Evolutionary conservation across 2,329 filamentous ascomycete species (phyloP).

Genomic region (Penicillium sp.): DNA sequence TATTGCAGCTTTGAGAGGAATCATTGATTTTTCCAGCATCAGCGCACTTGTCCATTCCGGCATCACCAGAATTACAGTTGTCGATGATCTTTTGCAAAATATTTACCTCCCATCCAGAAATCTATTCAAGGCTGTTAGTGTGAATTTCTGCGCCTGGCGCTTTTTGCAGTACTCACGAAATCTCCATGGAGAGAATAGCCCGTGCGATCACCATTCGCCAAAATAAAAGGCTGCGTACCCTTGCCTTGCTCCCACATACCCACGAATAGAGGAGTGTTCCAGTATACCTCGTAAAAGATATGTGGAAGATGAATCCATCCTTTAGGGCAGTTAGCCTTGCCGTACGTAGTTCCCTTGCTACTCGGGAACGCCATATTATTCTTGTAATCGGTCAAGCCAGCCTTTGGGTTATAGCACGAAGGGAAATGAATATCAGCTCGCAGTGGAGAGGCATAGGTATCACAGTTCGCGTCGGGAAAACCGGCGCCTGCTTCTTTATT

Average conservation of each 20-base stretch:
- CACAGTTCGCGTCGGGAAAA: conserved; percentile 25
- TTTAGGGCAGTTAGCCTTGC: conserved; percentile 16
- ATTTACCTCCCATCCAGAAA: conserved; percentile 17
- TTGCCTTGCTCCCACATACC: conserved; percentile 15
- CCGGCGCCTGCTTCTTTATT: conserved; percentile 17
- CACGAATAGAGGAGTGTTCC: conserved; percentile 17
- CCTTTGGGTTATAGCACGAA: conserved; percentile 19
- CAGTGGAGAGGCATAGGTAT: conserved; percentile 16
- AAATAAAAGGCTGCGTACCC: conserved; percentile 15
- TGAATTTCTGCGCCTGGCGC: no score
- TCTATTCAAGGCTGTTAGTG: conserved; percentile 7
- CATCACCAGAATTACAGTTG: conserved; percentile 18
- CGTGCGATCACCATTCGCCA: conserved; percentile 19
- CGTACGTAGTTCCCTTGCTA: conserved; percentile 13
- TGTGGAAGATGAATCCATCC: conserved; percentile 19
- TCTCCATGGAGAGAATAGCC: conserved; percentile 21
- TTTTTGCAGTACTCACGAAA: conserved; percentile 9
- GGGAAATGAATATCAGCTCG: conserved; percentile 22
- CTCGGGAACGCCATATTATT: conserved; percentile 17
- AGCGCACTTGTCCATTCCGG: conserved; percentile 20
- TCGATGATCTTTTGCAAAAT: conserved; percentile 22
- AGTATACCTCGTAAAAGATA: conserved; percentile 24
- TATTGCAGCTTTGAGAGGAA: conserved; percentile 15
- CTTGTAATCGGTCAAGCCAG: conserved; percentile 13
- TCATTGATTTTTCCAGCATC: conserved; percentile 17